phyloP scores from a whole-genome alignment of 441 rosid species.

The Kokia cookei region DNA sequence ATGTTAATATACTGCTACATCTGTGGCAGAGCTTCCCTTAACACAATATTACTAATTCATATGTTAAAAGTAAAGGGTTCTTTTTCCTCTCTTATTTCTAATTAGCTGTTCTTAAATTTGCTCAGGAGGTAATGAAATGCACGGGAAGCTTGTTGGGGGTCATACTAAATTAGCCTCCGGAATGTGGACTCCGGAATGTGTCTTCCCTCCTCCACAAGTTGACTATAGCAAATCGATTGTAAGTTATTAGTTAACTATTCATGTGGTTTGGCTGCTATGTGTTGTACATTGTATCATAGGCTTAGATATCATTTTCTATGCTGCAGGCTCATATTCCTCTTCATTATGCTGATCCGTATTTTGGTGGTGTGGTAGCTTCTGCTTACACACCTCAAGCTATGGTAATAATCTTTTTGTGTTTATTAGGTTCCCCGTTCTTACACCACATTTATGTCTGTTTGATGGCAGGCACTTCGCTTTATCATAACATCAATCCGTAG shows the following conservation, averaged over 20 bases:
- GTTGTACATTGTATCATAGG: background rate
- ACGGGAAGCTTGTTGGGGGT: conserved; percentile 29
- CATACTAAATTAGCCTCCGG: conserved; percentile 28
- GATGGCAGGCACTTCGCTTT: background rate
- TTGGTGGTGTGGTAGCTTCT: conserved; percentile 38
- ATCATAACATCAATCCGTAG: background rate
- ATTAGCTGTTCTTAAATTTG: conserved; percentile 8
- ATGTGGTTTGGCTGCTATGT: conserved; percentile 2
- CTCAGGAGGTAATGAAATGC: conserved; percentile 43
- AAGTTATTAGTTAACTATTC: conserved; percentile 12
- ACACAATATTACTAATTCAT: background rate
- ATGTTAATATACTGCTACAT: background rate
- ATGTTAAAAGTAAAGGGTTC: background rate
- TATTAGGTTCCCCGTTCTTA: background rate
- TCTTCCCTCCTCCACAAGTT: conserved; percentile 42
- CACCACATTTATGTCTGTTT: background rate
- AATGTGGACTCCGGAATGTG: conserved; percentile 38
- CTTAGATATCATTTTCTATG: conserved; percentile 6
- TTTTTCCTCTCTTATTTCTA: background rate
- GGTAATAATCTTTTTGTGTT: conserved; percentile 23
- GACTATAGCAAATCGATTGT: conserved; percentile 28
- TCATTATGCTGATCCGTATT: conserved; percentile 53
- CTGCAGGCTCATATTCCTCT: conserved; percentile 44
- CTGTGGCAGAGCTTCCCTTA: background rate
- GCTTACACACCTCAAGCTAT: conserved; percentile 39